Conservation (phyloP, 768 basidiomycete species). For the Suillus plorans region DNA sequence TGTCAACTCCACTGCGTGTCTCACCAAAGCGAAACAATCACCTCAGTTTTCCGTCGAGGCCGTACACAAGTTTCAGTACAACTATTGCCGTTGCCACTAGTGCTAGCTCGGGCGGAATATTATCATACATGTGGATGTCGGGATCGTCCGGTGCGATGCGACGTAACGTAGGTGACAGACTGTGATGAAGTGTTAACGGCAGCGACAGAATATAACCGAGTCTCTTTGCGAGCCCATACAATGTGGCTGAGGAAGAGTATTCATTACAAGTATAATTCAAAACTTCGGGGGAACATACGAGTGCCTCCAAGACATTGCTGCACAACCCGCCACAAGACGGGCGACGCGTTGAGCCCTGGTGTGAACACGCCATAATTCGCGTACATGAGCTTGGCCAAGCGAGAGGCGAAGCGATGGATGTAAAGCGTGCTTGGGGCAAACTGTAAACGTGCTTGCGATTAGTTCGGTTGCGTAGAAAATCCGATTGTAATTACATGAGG, state of each 20-base stretch:
- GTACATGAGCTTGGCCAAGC: conserved; percentile 59
- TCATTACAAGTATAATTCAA: not conserved
- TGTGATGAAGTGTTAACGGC: conserved; percentile 59
- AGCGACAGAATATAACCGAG: conserved; percentile 55
- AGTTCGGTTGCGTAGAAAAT: conserved; percentile 12
- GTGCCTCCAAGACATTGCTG: conserved; percentile 62
- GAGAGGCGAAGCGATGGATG: conserved; percentile 62
- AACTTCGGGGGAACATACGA: conserved; percentile 52
- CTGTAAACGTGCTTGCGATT: conserved; percentile 38
- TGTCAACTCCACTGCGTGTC: conserved; percentile 12
- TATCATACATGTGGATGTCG: conserved; percentile 55
- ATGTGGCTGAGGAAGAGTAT: conserved; percentile 39
- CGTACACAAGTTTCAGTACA: conserved; percentile 83
- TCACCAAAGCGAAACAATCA: conserved; percentile 25
- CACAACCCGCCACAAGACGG: conserved; percentile 76
- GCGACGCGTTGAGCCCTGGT: conserved; percentile 75
- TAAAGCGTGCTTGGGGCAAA: conserved; percentile 56
- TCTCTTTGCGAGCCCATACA: conserved; percentile 65
- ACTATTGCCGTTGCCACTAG: conserved; percentile 61
- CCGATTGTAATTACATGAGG: conserved; percentile 51
- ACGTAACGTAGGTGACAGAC: conserved; percentile 44
- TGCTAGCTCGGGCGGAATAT: conserved; percentile 65
- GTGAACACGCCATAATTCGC: conserved; percentile 55
- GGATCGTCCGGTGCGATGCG: conserved; percentile 39
- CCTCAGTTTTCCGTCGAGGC: conserved; percentile 70